Conservation (phyloP, 441 rosid genomes). For the Jatropha podagrica region DNA sequence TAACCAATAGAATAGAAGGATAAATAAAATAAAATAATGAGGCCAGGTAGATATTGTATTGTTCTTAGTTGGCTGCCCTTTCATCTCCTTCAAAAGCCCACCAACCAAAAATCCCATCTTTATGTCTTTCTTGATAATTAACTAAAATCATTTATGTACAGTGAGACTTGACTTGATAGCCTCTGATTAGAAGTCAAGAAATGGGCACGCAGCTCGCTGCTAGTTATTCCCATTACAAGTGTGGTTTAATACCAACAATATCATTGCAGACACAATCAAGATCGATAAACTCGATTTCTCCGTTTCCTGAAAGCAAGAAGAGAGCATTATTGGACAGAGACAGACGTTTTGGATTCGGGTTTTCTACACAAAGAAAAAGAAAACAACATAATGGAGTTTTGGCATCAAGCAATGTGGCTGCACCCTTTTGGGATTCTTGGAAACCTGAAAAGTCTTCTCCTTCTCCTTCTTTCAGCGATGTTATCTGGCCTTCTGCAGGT, state of each 20-base stretch:
- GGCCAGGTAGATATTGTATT: neutral
- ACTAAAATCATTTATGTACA: no score
- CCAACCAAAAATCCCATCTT: neutral
- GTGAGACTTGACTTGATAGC: neutral
- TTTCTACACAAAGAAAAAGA: slow-evolving; percentile 5
- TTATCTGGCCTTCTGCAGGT: slow-evolving; percentile 95
- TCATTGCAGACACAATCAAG: neutral
- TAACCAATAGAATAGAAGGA: no score
- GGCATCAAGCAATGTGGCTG: slow-evolving; percentile 44
- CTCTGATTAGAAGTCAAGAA: neutral
- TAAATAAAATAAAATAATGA: neutral
- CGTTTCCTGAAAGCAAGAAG: slow-evolving; percentile 12
- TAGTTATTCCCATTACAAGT: slow-evolving; percentile 1
- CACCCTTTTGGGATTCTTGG: slow-evolving; percentile 69
- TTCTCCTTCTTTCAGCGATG: slow-evolving; percentile 56
- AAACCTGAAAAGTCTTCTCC: slow-evolving; percentile 56
- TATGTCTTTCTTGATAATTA: neutral
- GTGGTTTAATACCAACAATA: neutral
- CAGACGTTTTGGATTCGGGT: slow-evolving; percentile 8
- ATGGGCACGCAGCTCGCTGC: slow-evolving; percentile 28
- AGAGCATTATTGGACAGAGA: neutral
- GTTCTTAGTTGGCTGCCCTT: slow-evolving; percentile 1
- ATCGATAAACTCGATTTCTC: neutral
- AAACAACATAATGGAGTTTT: slow-evolving; percentile 17
- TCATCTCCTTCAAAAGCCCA: slow-evolving; percentile 35